Conservation (phyloP, 352 stramenopile genomes). For the Globisporangium cylindrosporum region DNA sequence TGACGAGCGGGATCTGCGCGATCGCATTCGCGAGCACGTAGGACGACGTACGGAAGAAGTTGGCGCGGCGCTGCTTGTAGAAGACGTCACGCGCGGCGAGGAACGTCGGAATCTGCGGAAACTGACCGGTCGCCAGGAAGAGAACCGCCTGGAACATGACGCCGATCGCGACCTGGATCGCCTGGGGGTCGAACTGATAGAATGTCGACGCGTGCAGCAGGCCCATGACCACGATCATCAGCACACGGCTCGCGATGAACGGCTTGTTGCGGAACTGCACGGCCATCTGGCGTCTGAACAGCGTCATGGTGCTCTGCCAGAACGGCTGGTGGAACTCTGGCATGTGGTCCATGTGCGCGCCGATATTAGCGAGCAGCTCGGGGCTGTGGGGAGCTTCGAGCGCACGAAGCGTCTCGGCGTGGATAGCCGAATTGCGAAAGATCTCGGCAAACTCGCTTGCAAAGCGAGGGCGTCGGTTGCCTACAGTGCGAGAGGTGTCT, state of each 20-base stretch:
- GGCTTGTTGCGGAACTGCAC: slow-evolving; percentile 29
- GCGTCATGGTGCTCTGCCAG: slow-evolving; percentile 19
- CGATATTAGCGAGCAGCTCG: slow-evolving; percentile 19
- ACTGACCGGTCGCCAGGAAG: slow-evolving; percentile 18
- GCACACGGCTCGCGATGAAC: slow-evolving; percentile 13
- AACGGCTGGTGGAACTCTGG: slow-evolving; percentile 34
- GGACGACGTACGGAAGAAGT: slow-evolving; percentile 7
- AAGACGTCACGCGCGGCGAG: slow-evolving; percentile 10
- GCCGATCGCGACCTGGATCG: slow-evolving; percentile 14
- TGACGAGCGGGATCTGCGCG: slow-evolving; percentile 8
- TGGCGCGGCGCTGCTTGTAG: not conserved
- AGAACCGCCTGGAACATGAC: slow-evolving; percentile 14
- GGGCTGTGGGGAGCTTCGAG: slow-evolving; percentile 17
- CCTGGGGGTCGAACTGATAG: slow-evolving; percentile 13
- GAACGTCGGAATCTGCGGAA: slow-evolving; percentile 14
- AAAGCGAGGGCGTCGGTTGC: not conserved
- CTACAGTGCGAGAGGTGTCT: too few relatives aligned
- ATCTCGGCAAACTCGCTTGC: slow-evolving; percentile 34
- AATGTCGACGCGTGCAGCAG: slow-evolving; percentile 17
- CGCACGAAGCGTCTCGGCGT: slow-evolving; percentile 13
- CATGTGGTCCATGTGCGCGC: slow-evolving; percentile 27
- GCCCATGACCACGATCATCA: slow-evolving; percentile 19
- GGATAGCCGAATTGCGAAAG: slow-evolving; percentile 24
- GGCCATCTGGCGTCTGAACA: slow-evolving; percentile 48
- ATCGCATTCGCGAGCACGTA: slow-evolving; percentile 11